Conservation (phyloP, 306 rosid species). For the Glycine tomentella region DNA sequence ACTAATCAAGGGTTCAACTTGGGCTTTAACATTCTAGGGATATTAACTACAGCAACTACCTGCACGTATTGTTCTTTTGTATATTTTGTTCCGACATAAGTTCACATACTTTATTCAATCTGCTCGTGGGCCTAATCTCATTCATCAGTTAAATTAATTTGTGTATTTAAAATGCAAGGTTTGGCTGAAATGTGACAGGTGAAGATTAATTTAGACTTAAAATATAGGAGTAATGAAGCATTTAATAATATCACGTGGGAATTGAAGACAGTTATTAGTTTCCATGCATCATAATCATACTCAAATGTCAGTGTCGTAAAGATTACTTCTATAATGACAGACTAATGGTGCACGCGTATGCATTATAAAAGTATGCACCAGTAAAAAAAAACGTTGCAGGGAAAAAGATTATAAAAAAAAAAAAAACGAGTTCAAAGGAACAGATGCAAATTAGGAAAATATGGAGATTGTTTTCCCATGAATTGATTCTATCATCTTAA, state of each 20-base stretch:
- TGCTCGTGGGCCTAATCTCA: not conserved
- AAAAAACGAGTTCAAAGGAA: not conserved
- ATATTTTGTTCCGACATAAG: not conserved
- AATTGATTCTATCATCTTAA: not conserved
- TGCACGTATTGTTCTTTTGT: not conserved
- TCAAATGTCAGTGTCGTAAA: not conserved
- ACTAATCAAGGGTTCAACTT: not conserved
- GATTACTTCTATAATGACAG: not conserved
- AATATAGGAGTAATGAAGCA: not conserved
- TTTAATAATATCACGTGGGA: not conserved
- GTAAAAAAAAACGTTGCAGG: not conserved
- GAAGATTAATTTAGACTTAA: not conserved
- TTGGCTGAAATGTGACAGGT: not conserved
- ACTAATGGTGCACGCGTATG: not conserved
- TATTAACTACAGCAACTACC: not conserved
- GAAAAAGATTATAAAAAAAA: not conserved
- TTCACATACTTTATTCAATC: not conserved
- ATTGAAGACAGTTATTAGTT: not conserved
- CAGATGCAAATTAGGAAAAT: not conserved
- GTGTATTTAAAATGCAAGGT: not conserved
- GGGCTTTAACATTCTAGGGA: not conserved
- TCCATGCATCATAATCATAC: not conserved
- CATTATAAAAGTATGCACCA: not conserved
- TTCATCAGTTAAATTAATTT: not conserved
- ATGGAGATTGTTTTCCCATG: not conserved